Conservation (phyloP, 148 eudicot species). For the Rhododendron williamsianum region DNA sequence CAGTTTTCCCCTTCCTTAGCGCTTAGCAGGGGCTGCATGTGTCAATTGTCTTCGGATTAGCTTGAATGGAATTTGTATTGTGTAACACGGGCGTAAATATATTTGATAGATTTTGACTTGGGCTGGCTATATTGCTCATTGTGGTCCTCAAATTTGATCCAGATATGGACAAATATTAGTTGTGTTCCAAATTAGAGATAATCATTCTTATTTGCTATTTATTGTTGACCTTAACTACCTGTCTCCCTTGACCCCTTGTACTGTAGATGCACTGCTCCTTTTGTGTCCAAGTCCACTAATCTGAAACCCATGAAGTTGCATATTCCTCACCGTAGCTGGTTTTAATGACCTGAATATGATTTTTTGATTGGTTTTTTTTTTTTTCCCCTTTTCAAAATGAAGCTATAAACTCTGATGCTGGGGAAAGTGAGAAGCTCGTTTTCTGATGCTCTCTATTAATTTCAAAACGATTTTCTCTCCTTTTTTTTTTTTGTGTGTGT, state of each 20-base stretch:
- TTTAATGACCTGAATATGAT: not conserved
- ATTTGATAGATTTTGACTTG: not conserved
- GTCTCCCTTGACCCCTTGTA: no score
- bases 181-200: no score
- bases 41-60: not conserved
- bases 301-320: not conserved
- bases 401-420: not conserved
- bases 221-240: no score
- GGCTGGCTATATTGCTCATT: not conserved
- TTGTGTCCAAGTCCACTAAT: not conserved
- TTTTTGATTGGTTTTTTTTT: not conserved
- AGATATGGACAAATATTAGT: not conserved
- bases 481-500: no score
- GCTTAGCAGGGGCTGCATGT: not conserved
- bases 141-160: not conserved
- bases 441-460: not conserved
- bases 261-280: no score
- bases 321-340: not conserved
- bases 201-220: not conserved
- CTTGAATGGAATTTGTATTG: not conserved
- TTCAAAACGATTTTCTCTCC: not conserved
- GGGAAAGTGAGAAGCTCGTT: not conserved
- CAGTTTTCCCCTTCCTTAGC: not conserved
- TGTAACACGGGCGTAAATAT: not conserved
- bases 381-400: not conserved